phyloP scores from a whole-genome alignment of 2,329 filamentous ascomycete species.

The Arthroderma uncinatum region DNA sequence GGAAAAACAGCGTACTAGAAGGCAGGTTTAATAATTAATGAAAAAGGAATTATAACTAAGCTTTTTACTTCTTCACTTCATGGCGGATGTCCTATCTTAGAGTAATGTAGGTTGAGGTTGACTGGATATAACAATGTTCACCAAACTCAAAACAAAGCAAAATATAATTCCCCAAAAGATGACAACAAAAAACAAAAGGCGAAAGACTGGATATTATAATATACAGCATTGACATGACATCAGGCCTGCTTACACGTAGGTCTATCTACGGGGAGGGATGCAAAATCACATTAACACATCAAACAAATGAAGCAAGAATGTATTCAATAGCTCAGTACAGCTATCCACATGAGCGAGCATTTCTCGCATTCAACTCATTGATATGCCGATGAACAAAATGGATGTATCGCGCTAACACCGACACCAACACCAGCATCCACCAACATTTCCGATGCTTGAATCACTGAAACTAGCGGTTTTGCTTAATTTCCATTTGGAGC shows the following conservation, averaged over 20 bases:
- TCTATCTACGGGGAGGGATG: neutral
- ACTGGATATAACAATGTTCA: neutral
- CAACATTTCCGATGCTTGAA: neutral
- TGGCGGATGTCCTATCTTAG: no score
- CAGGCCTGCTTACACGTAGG: neutral
- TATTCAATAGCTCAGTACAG: neutral
- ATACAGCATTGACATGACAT: neutral
- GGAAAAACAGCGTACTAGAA: neutral
- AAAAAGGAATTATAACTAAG: neutral
- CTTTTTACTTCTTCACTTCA: neutral
- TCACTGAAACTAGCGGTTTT: neutral
- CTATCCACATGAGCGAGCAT: neutral
- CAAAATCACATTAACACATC: neutral
- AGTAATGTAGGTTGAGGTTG: neutral
- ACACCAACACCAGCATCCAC: neutral
- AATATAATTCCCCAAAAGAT: neutral
- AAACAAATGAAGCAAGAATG: neutral
- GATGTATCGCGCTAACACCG: neutral
- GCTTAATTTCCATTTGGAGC: neutral
- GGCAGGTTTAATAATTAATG: neutral
- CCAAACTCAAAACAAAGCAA: no score
- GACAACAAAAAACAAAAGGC: neutral
- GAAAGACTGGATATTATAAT: neutral
- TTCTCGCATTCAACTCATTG: neutral
- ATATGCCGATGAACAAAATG: neutral